Evolutionary conservation across 2,329 filamentous ascomycete species (phyloP), one percentile per base, ranked within the genome.

Genomic region (Alternaria arbusti): DNA sequence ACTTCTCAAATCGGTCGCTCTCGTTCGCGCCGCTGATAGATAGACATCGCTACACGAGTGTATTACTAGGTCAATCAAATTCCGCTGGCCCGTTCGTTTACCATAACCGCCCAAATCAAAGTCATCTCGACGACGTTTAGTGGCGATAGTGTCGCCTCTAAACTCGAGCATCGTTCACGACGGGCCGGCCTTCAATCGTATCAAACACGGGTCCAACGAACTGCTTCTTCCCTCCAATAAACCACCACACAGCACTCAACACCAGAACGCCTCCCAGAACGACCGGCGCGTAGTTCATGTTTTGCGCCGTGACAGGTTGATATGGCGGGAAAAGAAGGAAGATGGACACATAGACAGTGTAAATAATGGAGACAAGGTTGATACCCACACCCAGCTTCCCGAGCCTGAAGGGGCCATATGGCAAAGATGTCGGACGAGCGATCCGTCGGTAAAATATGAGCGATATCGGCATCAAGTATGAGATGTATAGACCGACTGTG

Each of bases 321-420:
- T 59, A 59, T 3, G 67, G 58, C 1, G 72, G 72, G 62, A 70
- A 73, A 45, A 66, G 70, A 49, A 64, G 66, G 36, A 73, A 74
- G 45, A 74, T 72, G 26, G 68, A 60, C 3, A 72, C 51, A 6
- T 71, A 54, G 3, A 69, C 32, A n/a, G 61, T 59, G 58, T 65
- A 74, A 4, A 57, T 13, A 26, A 68, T 58, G 2, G 67, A 67
- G 50, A 66, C 61, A 11, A 43, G 56, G 28, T 70, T 71, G 7
- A 72, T 60, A 1, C 49, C 12, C 15, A 61, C 23, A 7, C 70
- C 69, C 23, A 59, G 68, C 11, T n/a, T 51, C 0, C 70, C 70
- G 12, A 71, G 46, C 0, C 49, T 67, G 36, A 66, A 72, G 5
- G 66, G 67, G 0, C 61, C 64, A 6, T 17, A 30, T 15, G 17